Conservation (phyloP, 495 filamentous ascomycete species). For the Achaetomiella virescens region DNA sequence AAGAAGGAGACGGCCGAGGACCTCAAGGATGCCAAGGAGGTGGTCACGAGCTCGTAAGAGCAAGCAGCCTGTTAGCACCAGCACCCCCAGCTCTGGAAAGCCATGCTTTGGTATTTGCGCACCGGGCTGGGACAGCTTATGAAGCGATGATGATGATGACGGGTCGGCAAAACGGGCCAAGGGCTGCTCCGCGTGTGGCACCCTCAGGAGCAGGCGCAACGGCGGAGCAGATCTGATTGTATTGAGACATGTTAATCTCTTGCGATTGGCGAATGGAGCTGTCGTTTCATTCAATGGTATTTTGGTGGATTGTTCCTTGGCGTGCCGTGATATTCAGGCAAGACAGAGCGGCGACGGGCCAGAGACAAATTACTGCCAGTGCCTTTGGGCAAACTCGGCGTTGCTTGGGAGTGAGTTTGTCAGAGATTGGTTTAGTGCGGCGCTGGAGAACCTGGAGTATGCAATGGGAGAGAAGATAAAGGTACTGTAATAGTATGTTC, state of each 20-base stretch:
- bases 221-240: slow-evolving; percentile 9
- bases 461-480: too few relatives aligned
- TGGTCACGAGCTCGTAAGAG: slow-evolving; percentile 1
- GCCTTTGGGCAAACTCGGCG: too few relatives aligned
- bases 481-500: too few relatives aligned
- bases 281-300: not conserved
- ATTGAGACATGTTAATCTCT: slow-evolving; percentile 8
- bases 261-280: slow-evolving; percentile 6
- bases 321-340: not conserved
- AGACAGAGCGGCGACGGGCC: too few relatives aligned
- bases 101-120: not conserved
- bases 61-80: not conserved
- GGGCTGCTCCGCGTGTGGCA: not conserved
- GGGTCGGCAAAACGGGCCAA: slow-evolving; percentile 1
- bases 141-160: slow-evolving; percentile 6
- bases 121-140: not conserved
- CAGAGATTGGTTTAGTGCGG: too few relatives aligned
- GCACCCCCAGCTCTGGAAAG: not conserved
- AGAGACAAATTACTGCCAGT: too few relatives aligned
- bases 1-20: slow-evolving; percentile 35
- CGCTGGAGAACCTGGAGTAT: too few relatives aligned
- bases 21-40: slow-evolving; percentile 34
- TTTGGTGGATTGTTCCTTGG: not conserved
- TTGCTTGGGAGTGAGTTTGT: too few relatives aligned
- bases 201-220: slow-evolving; percentile 1